These are phyloP conservation scores for Manihot esculenta DNA, from an alignment of 441 rosid species.

Conservation along the genomic window DNA sequence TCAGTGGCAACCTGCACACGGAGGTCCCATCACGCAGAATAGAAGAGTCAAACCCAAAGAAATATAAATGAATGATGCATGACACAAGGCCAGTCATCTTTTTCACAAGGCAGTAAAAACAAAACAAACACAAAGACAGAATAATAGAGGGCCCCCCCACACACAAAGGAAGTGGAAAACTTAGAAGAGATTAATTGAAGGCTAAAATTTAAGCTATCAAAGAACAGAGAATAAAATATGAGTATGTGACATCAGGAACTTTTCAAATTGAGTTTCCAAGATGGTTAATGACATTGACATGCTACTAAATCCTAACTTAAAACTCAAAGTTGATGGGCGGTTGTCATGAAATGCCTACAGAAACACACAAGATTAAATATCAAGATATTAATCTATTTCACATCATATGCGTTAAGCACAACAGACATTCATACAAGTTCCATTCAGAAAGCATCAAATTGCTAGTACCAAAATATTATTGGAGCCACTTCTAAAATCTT, in stretches of 20 bases:
- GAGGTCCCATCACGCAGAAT: not conserved
- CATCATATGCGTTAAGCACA: not conserved
- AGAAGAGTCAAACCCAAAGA: not conserved
- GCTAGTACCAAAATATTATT: constrained; percentile 35
- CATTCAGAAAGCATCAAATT: not conserved
- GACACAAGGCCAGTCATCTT: not conserved
- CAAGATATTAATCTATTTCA: not conserved
- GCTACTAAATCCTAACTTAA: not conserved
- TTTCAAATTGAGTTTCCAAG: not conserved
- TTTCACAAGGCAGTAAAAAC: not conserved
- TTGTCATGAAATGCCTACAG: not conserved
- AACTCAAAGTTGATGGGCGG: not conserved
- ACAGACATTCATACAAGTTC: not conserved
- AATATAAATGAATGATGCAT: not conserved
- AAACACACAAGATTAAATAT: not conserved
- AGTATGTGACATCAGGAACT: too few relatives aligned
- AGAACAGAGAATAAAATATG: not conserved
- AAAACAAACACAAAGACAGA: not conserved
- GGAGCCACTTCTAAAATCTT: constrained; percentile 40
- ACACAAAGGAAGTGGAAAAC: not conserved
- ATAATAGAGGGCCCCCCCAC: too few relatives aligned
- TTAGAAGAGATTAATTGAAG: not conserved
- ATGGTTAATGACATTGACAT: not conserved
- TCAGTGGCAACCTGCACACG: constrained; percentile 39
- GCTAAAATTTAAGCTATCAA: not conserved